A percentile compares a stretch with the other conserved stretches of the same genome.
These are phyloP conservation scores for Maudiozyma serrabonitensis DNA, from an alignment of 805 yeast species.

Conservation along the genomic window DNA sequence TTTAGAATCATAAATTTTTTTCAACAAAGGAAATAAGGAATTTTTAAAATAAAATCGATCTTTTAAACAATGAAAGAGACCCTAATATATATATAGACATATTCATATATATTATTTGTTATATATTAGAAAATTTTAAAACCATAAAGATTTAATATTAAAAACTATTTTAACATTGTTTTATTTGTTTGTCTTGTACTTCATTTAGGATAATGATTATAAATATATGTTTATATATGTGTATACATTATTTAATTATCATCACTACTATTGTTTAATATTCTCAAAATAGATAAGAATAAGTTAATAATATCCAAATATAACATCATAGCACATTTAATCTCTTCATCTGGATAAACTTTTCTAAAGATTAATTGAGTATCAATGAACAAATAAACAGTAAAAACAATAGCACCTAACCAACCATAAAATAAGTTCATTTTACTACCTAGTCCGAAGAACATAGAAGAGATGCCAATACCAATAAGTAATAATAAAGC, in stretches of 20 bases:
- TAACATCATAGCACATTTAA: conserved; percentile 67
- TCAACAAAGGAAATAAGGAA: neutral
- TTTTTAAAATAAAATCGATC: no score
- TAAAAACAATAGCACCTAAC: conserved; percentile 65
- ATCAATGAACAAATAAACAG: conserved; percentile 65
- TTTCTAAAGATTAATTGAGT: conserved; percentile 72
- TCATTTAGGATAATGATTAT: neutral
- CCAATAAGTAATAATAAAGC: conserved; percentile 63
- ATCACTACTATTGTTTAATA: conserved; percentile 33
- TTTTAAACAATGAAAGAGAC: no score
- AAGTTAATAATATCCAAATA: conserved; percentile 78
- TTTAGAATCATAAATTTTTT: neutral
- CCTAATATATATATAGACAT: neutral
- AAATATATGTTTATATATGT: no score
- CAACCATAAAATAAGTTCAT: conserved; percentile 59
- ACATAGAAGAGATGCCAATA: conserved; percentile 50
- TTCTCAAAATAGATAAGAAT: conserved; percentile 65
- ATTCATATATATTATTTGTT: neutral
- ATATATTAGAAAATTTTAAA: neutral
- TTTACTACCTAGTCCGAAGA: conserved; percentile 57
- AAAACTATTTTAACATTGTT: neutral
- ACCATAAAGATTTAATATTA: no score
- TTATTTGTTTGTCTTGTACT: neutral
- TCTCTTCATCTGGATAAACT: conserved; percentile 73
- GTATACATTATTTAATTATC: conserved; percentile 7